phyloP scores from a whole-genome alignment of 345 rosid genomes.

The Chamaenerion angustifolium region DNA sequence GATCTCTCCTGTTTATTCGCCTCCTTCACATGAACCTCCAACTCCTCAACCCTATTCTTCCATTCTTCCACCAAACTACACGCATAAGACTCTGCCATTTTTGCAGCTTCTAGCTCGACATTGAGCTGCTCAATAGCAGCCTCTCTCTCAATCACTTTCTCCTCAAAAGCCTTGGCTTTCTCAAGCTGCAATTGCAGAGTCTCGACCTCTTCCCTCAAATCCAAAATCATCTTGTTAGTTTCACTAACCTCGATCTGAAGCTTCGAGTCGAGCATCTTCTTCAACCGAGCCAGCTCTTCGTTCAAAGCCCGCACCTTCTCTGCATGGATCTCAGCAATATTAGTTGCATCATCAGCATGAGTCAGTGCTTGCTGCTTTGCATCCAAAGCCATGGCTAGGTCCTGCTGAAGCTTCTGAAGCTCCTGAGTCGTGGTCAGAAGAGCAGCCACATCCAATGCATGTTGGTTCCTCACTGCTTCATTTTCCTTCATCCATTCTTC shows the following conservation, averaged over 20 bases:
- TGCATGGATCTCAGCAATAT: conserved; percentile 64
- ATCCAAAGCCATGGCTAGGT: conserved; percentile 49
- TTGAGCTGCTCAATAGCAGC: conserved; percentile 56
- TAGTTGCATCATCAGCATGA: conserved; percentile 89
- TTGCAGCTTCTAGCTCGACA: conserved; percentile 70
- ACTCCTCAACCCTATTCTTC: conserved; percentile 46
- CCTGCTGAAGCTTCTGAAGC: conserved; percentile 57
- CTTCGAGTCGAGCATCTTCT: conserved; percentile 64
- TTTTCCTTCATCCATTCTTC: conserved; percentile 77
- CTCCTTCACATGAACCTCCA: conserved; percentile 44
- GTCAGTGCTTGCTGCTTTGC: conserved; percentile 77
- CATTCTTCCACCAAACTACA: conserved; percentile 59
- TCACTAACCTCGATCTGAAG: conserved; percentile 35
- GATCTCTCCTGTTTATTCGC: conserved; percentile 68
- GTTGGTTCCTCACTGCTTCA: conserved; percentile 62
- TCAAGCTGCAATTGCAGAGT: conserved; percentile 49
- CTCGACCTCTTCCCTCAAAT: conserved; percentile 25
- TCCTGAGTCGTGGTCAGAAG: conserved; percentile 63
- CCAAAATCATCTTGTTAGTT: conserved; percentile 27
- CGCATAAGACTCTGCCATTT: conserved; percentile 79
- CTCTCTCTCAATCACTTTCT: conserved; percentile 46
- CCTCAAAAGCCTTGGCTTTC: conserved; percentile 33
- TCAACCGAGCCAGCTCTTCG: conserved; percentile 51
- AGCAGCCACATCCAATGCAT: conserved; percentile 66
- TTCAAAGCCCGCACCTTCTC: conserved; percentile 75